Percentiles rank a stretch among this genome's conserved stretches.
These are phyloP conservation scores for Annulohypoxylon moriforme DNA, from an alignment of 495 filamentous ascomycete species.

Conservation along the genomic window DNA sequence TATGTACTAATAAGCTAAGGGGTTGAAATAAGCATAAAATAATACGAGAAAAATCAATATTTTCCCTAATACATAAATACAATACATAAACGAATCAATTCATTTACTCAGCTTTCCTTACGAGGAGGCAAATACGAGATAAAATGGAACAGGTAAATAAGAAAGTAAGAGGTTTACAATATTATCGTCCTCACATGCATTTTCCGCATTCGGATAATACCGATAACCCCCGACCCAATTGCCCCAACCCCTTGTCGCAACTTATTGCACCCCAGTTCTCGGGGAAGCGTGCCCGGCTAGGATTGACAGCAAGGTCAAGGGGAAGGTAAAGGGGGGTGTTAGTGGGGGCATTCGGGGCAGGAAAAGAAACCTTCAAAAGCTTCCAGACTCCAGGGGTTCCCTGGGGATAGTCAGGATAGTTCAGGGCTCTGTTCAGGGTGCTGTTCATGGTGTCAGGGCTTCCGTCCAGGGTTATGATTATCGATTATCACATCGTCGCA, in stretches of 20 bases:
- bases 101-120: background rate
- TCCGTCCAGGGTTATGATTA: slow-evolving; percentile 14
- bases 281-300: slow-evolving; percentile 41
- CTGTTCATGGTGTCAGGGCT: too few species aligned
- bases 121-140: background rate
- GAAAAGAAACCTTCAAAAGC: slow-evolving; percentile 4
- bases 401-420: background rate
- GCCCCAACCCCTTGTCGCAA: slow-evolving; percentile 27
- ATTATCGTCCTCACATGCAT: slow-evolving; percentile 1
- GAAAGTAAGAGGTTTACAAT: background rate
- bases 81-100: background rate
- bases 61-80: background rate
- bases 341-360: slow-evolving; percentile 20
- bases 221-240: slow-evolving; percentile 11
- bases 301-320: slow-evolving; percentile 42
- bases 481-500: slow-evolving; percentile 41
- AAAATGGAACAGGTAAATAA: background rate
- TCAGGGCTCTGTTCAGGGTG: background rate
- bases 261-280: slow-evolving; percentile 37
- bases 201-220: slow-evolving; percentile 29
- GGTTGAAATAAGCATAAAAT: background rate
- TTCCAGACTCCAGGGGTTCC: slow-evolving; percentile 5
- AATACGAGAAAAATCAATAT: background rate
- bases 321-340: slow-evolving; percentile 7
- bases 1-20: background rate